These are phyloP conservation scores for Wallacemonas rigidus DNA, from an alignment of 208 protist genomes.

Conservation along the genomic window DNA sequence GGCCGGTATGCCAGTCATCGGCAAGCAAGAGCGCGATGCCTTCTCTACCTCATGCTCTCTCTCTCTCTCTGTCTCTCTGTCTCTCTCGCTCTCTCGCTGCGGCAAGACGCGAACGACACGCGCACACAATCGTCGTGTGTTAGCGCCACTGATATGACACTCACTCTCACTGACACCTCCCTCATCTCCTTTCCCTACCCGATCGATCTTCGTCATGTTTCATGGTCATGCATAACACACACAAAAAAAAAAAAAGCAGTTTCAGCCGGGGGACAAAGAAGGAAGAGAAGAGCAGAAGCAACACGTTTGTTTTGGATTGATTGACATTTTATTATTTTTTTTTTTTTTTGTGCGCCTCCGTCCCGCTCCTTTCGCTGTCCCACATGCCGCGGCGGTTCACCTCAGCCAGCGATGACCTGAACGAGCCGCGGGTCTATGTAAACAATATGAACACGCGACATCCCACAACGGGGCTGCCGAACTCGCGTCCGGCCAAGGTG, in stretches of 20 bases:
- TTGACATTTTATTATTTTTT: conserved; percentile 6
- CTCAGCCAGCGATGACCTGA: conserved; percentile 24
- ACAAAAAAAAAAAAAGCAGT: too few species aligned
- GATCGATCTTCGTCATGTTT: neutral
- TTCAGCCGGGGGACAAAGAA: too few species aligned
- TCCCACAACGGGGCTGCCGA: conserved; percentile 55
- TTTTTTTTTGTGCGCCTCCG: conserved; percentile 3
- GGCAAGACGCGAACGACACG: neutral
- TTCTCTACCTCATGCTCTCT: neutral
- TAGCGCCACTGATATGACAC: too few species aligned
- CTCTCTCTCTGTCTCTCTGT: neutral
- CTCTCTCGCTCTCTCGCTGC: neutral
- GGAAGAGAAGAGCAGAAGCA: too few species aligned
- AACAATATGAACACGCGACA: conserved; percentile 87
- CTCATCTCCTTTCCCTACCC: neutral
- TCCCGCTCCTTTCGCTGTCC: neutral
- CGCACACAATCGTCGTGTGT: too few species aligned
- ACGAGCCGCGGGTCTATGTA: conserved; percentile 64
- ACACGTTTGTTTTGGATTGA: too few species aligned
- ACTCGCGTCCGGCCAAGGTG: conserved; percentile 20
- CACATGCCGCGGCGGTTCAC: conserved; percentile 26
- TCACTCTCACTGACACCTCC: neutral
- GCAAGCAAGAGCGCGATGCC: too few species aligned
- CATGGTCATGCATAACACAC: too few species aligned
- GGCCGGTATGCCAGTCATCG: neutral